Conservation (phyloP, 768 basidiomycete species). For the Boletus tylopilopsis region DNA sequence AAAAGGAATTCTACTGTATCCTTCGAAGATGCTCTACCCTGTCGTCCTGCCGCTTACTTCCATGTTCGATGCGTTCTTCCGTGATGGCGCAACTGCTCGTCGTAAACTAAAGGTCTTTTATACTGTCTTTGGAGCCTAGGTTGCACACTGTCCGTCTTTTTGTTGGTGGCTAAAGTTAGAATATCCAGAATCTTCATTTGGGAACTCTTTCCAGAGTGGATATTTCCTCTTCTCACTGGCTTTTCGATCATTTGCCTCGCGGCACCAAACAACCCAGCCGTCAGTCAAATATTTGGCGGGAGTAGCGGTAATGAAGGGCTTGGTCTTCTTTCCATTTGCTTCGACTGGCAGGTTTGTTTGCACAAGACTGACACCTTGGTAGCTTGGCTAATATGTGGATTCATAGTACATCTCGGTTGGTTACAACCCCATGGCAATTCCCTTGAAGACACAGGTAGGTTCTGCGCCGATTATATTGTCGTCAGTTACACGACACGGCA, state of each 20-base stretch:
- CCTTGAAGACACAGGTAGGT: constrained; percentile 46
- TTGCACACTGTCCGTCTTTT: constrained; percentile 9
- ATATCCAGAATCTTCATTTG: constrained; percentile 32
- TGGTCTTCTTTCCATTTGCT: constrained; percentile 52
- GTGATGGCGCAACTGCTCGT: constrained; percentile 34
- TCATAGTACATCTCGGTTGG: constrained; percentile 23
- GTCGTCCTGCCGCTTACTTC: constrained; percentile 23
- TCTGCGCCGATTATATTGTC: not conserved
- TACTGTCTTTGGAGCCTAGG: constrained; percentile 30
- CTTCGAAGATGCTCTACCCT: constrained; percentile 43
- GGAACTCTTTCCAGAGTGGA: constrained; percentile 27
- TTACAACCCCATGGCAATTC: constrained; percentile 49
- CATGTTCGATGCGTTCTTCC: constrained; percentile 37
- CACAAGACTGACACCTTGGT: constrained; percentile 3
- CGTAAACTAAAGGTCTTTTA: constrained; percentile 38
- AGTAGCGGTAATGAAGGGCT: constrained; percentile 62
- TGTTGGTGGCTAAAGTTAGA: not conserved
- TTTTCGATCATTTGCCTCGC: constrained; percentile 61
- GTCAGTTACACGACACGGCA: not conserved
- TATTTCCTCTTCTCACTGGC: constrained; percentile 60
- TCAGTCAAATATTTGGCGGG: constrained; percentile 59
- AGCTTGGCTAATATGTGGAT: not conserved
- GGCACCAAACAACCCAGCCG: constrained; percentile 43
- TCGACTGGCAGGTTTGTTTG: constrained; percentile 55
- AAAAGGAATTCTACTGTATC: constrained; percentile 36